Conservation (phyloP, 2,329 filamentous ascomycete species). For the Bimuria novae-zelandiae region DNA sequence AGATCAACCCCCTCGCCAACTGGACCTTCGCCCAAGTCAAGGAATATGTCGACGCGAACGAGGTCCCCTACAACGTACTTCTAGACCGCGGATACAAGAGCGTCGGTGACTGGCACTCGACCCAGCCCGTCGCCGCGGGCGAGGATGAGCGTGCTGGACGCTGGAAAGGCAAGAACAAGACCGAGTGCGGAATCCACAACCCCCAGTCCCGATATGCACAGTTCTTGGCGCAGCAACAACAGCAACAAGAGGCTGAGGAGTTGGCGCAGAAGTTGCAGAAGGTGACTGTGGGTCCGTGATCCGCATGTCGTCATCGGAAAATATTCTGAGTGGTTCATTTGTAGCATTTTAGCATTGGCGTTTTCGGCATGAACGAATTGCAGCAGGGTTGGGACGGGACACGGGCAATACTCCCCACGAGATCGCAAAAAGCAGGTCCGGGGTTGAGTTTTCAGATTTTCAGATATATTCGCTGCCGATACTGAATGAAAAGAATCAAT, state of each 20-base stretch:
- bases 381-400: conserved; percentile 11
- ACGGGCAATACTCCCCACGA: conserved; percentile 14
- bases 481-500: neutral
- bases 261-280: conserved; percentile 39
- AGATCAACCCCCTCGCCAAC: conserved; percentile 95
- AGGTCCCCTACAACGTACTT: conserved; percentile 91
- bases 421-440: conserved; percentile 11
- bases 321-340: conserved; percentile 23
- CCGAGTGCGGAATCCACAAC: conserved; percentile 98
- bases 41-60: conserved; percentile 80
- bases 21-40: conserved; percentile 93
- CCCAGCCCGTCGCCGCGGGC: conserved; percentile 81
- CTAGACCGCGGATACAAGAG: conserved; percentile 97
- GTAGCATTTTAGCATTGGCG: conserved; percentile 49
- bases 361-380: conserved; percentile 36
- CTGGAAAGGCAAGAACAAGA: conserved; percentile 96
- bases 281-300: conserved; percentile 30
- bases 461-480: no score
- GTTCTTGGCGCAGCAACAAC: conserved; percentile 77
- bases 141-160: conserved; percentile 96
- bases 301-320: conserved; percentile 21
- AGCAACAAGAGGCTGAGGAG: conserved; percentile 56
- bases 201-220: conserved; percentile 91
- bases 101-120: conserved; percentile 97
- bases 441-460: conserved; percentile 34